Base-by-base conservation (phyloP, 345 rosid species). In the Microthlaspi erraticum region DNA sequence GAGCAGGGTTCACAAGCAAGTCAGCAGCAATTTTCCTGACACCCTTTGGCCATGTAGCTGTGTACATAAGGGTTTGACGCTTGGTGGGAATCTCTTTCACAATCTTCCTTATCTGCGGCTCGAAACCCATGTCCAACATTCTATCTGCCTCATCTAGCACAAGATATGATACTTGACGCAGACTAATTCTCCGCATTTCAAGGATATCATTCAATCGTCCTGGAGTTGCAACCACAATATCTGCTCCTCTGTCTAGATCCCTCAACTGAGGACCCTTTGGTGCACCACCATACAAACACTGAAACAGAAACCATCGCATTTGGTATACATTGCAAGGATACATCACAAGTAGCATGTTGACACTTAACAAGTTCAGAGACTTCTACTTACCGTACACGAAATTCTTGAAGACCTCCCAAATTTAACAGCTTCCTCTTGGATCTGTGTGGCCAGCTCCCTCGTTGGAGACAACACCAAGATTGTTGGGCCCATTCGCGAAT, bases 51-150 rank as follows among this genome's bases (percentile, higher is more conserved):
- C 99, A 91, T 8, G 99, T 91, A 59, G 99, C 99, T 13, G 98
- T 94, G 76, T 80, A 94, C 99, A 94, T 94, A 70, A 94, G 96
- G 17, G 98, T 94, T 81, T 94, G 99, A 32, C 99, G 94, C 53
- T 89, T 86, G 23, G 92, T 65, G 44, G 99, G 99, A 8, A 91
- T 91, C 81, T 89, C 97, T 55, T 87, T 94, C 55, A 94, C 97
- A 70, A 94, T 89, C 84, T 91, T 94, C 72, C 98, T 68, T 77
- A 94, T 94, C 73, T 94, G 99, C 19, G 97, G 99, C 71, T 94
- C 99, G 63, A 94, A 94, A 39, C 99, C 99, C 99, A 94, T 94
- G 81, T 94, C 99, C 75, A 91, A 78, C 99, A 94, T 94, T 56
- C 96, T 90, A 82, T 94, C 99, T 71, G 99, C 99, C 83, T 94